Base-by-base conservation (phyloP, 768 basidiomycete genomes). In the Trametes villosa region DNA sequence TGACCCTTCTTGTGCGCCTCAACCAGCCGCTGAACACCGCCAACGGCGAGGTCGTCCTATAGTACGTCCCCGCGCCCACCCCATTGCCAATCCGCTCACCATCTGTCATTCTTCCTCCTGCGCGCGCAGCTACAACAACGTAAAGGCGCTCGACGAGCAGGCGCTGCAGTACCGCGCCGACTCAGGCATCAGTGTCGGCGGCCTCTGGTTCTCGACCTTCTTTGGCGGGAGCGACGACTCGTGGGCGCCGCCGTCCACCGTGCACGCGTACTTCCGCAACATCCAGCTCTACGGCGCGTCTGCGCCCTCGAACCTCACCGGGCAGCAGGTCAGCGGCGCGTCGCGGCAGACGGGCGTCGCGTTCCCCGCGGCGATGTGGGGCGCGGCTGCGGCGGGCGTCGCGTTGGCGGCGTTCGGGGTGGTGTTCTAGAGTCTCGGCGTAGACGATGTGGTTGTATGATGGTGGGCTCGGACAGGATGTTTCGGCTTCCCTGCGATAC, bases 191-290 rank as follows among this genome's bases (percentile, higher is more conserved):
- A 70, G 75, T 9, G 80, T 84, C 9, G 86, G 86, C 33, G 92
- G 93, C 9, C 72, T 94, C 48, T 93, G 84, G 75, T 90, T 94
- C 73, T 93, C 92, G 33, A 92, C 90, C 22, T 93, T 94, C 77
- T 94, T 92, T 69, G 92, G 91, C 74, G 92, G 89, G 24, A 79
- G 80, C 59, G 89, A 95, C 67, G 57, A 76, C 4, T 81, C 81
- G 34, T 95, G 89, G 89, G 88, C 88, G 24, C 86, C 91, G 0
- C 83, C 88, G 6, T 73, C 78, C 4, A 83, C 82, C 1, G 85
- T 86, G 7, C 83, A 88, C 67, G 86, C 87, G 1, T 94, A 89
- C 72, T 94, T 83, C 78, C 86, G 89, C 63, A 89, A 92, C 71
- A 78, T 94, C 55, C 77, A 78, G 47, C 72, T 92, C 34, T 91